phyloP scores from a whole-genome alignment of 1,139 yeast species.

The Yamadazyma conglobata region DNA sequence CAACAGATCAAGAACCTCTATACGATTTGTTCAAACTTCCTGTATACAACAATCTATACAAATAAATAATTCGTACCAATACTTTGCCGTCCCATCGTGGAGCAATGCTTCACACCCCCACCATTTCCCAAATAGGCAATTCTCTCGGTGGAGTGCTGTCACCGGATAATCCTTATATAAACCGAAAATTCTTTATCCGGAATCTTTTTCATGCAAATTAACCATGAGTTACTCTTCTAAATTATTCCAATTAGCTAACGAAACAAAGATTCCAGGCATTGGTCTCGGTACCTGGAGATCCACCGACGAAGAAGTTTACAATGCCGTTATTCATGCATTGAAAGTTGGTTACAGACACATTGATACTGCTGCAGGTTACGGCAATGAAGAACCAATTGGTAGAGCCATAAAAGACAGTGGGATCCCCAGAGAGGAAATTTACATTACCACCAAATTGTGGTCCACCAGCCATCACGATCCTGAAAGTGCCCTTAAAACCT shows the following conservation, averaged over 20 bases:
- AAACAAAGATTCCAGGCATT: slow-evolving; percentile 60
- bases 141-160: background rate
- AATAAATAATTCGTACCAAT: background rate
- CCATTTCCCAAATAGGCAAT: background rate
- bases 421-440: slow-evolving; percentile 66
- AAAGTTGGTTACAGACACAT: slow-evolving; percentile 74
- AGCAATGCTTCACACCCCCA: background rate
- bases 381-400: slow-evolving; percentile 69
- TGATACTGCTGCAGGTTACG: slow-evolving; percentile 72
- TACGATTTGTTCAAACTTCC: slow-evolving; percentile 2
- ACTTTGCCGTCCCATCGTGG: background rate
- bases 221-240: slow-evolving; percentile 12
- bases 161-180: too few relatives aligned
- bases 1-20: slow-evolving; percentile 1
- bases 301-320: slow-evolving; percentile 53
- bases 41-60: background rate
- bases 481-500: slow-evolving; percentile 54
- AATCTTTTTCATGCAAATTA: too few relatives aligned
- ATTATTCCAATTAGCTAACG: slow-evolving; percentile 48
- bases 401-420: slow-evolving; percentile 61
- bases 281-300: slow-evolving; percentile 85
- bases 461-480: slow-evolving; percentile 61
- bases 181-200: too few relatives aligned
- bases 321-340: slow-evolving; percentile 52
- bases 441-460: slow-evolving; percentile 82